Conservation (phyloP, 1,284 basidiomycete species). For the Cryptococcus floricola region DNA sequence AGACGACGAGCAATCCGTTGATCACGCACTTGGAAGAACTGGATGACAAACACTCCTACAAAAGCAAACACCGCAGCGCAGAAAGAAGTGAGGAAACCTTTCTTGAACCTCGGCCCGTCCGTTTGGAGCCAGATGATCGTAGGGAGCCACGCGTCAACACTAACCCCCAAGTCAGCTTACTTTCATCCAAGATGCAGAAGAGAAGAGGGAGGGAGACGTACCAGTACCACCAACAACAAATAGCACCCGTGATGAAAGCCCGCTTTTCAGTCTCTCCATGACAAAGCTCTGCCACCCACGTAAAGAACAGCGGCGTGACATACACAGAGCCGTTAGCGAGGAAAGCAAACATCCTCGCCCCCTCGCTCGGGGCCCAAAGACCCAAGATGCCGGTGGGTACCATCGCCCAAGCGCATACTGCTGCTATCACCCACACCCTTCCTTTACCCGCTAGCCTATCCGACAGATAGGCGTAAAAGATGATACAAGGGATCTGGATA, state of each 20-base stretch:
- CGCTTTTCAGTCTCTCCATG: slow-evolving; percentile 8
- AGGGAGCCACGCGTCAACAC: slow-evolving; percentile 20
- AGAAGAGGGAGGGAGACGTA: slow-evolving; percentile 1
- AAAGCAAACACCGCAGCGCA: neutral
- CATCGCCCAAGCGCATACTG: slow-evolving; percentile 14
- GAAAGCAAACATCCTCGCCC: slow-evolving; percentile 18
- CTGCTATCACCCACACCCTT: slow-evolving; percentile 5
- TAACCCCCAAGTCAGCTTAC: too few relatives aligned
- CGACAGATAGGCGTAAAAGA: slow-evolving; percentile 16
- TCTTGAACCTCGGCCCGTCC: slow-evolving; percentile 18
- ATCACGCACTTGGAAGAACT: neutral
- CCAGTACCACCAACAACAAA: slow-evolving; percentile 10
- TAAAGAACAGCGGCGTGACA: slow-evolving; percentile 10
- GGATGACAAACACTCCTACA: slow-evolving; percentile 1
- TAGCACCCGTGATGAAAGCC: slow-evolving; percentile 14
- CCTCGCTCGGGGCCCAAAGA: slow-evolving; percentile 14
- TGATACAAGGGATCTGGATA: slow-evolving; percentile 14
- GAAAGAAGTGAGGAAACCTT: slow-evolving; percentile 18
- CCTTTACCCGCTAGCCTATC: slow-evolving; percentile 2
- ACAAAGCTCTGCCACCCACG: slow-evolving; percentile 22
- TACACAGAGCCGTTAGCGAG: neutral
- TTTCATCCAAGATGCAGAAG: neutral
- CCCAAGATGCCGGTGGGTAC: slow-evolving; percentile 18
- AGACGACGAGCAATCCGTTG: too few relatives aligned
- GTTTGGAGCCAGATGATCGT: slow-evolving; percentile 22